These are phyloP conservation scores for Boletus vermiculosoides DNA, from an alignment of 768 basidiomycete genomes.

Conservation along the genomic window DNA sequence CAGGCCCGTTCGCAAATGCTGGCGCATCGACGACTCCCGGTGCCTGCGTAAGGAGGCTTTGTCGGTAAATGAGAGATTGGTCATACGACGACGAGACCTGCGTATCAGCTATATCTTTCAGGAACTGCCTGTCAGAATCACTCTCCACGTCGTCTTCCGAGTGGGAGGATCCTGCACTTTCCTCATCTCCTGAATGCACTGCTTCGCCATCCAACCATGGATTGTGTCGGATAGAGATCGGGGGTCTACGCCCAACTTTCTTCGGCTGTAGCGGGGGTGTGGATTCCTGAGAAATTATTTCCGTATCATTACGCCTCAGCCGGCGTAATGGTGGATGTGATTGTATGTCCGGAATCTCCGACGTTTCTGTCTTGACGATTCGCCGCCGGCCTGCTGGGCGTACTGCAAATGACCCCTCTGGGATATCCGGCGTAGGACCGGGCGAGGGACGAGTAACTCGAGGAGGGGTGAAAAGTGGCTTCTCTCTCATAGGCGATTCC, in stretches of 20 bases:
- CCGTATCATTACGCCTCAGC: slow-evolving; percentile 30
- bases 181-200: slow-evolving; percentile 77
- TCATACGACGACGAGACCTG: slow-evolving; percentile 73
- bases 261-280: slow-evolving; percentile 25
- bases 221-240: slow-evolving; percentile 38
- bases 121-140: slow-evolving; percentile 67
- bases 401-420: slow-evolving; percentile 46
- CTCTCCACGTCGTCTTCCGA: slow-evolving; percentile 52
- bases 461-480: slow-evolving; percentile 37
- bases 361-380: slow-evolving; percentile 4
- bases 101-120: slow-evolving; percentile 61
- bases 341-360: slow-evolving; percentile 28
- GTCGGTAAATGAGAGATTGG: slow-evolving; percentile 66
- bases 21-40: slow-evolving; percentile 43
- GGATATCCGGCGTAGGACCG: slow-evolving; percentile 26
- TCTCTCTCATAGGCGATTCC: slow-evolving; percentile 16
- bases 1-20: slow-evolving; percentile 51
- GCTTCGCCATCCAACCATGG: slow-evolving; percentile 69
- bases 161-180: slow-evolving; percentile 60
- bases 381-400: slow-evolving; percentile 38
- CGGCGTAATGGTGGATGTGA: slow-evolving; percentile 32
- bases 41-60: slow-evolving; percentile 71
- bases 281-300: slow-evolving; percentile 17
- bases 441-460: slow-evolving; percentile 22
- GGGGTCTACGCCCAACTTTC: slow-evolving; percentile 21